A percentile compares a stretch with the other conserved stretches of the same genome.
Conservation (phyloP, 225 moss, liverwort and hornwort species). For the Asterella californica region DNA sequence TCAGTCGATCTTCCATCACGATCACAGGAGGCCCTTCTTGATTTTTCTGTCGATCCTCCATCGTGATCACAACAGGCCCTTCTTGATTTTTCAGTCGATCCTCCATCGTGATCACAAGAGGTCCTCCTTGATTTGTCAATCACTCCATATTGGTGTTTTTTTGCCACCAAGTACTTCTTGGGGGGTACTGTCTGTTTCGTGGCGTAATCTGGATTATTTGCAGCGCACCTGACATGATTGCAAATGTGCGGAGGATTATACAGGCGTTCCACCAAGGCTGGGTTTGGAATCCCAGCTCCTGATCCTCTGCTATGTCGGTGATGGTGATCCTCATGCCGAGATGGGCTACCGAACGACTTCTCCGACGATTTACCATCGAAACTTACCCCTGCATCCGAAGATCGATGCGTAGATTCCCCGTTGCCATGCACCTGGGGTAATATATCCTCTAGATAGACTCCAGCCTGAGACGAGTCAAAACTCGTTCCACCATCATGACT, state of each 20-base stretch:
- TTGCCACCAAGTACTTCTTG: conserved; percentile 40
- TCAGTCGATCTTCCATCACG: neutral
- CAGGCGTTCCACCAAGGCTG: conserved; percentile 30
- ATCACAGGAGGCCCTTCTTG: conserved; percentile 22
- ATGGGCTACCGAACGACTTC: neutral
- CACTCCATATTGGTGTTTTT: conserved; percentile 27
- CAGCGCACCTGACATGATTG: conserved; percentile 44
- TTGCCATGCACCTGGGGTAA: neutral
- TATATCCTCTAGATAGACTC: neutral
- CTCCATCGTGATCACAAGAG: conserved; percentile 36
- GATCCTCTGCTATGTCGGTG: conserved; percentile 9
- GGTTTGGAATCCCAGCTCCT: neutral
- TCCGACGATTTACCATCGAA: conserved; percentile 8
- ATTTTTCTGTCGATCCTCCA: conserved; percentile 19
- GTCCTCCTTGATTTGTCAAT: conserved; percentile 15
- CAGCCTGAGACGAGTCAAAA: conserved; percentile 9
- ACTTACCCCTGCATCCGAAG: conserved; percentile 9
- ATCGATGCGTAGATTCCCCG: neutral
- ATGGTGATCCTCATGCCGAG: neutral
- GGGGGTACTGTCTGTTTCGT: conserved; percentile 23
- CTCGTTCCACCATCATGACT: neutral
- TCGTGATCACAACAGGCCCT: conserved; percentile 23
- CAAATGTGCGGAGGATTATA: conserved; percentile 35
- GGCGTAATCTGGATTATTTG: conserved; percentile 44
- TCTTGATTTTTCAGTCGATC: conserved; percentile 3